Conservation (phyloP, 2,329 filamentous ascomycete species). For the Fonsecaea nubica region DNA sequence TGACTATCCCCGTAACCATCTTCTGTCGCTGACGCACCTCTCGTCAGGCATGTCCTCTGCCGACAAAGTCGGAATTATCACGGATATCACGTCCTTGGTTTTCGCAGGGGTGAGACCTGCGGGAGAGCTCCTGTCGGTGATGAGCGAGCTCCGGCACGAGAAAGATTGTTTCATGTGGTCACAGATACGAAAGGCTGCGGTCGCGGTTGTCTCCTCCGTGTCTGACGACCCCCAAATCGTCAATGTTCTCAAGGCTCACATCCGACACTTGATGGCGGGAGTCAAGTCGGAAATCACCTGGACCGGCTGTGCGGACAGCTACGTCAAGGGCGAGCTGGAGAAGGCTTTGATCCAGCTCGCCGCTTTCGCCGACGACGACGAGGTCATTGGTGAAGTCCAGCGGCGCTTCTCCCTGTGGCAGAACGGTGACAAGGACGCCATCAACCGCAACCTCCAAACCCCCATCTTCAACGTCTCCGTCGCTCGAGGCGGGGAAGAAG, state of each 20-base stretch:
- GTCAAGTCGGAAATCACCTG: conserved; percentile 14
- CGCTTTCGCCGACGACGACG: conserved; percentile 75
- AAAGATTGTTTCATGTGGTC: conserved; percentile 87
- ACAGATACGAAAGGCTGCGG: conserved; percentile 78
- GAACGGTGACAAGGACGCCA: conserved; percentile 69
- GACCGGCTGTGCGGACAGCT: conserved; percentile 17
- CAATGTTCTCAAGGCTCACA: conserved; percentile 72
- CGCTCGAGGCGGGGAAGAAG: conserved; percentile 71
- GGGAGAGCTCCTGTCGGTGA: conserved; percentile 77
- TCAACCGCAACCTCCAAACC: conserved; percentile 81
- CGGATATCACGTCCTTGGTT: conserved; percentile 86
- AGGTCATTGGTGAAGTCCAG: conserved; percentile 73
- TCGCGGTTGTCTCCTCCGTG: conserved; percentile 81
- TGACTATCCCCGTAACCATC: conserved; percentile 84
- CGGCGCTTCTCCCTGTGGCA: conserved; percentile 80
- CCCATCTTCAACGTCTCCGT: conserved; percentile 82
- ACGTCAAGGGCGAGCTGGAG: conserved; percentile 59
- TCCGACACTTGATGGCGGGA: not conserved
- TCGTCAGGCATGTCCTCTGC: conserved; percentile 77
- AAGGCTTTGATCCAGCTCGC: conserved; percentile 80
- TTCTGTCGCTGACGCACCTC: conserved; percentile 78
- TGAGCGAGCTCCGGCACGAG: conserved; percentile 82
- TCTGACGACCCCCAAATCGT: conserved; percentile 74
- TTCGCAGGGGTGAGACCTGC: conserved; percentile 85
- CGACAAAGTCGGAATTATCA: conserved; percentile 91